Evolutionary conservation across 108 stramenopile genomes (phyloP).

Genomic region (Parmales sp.): DNA sequence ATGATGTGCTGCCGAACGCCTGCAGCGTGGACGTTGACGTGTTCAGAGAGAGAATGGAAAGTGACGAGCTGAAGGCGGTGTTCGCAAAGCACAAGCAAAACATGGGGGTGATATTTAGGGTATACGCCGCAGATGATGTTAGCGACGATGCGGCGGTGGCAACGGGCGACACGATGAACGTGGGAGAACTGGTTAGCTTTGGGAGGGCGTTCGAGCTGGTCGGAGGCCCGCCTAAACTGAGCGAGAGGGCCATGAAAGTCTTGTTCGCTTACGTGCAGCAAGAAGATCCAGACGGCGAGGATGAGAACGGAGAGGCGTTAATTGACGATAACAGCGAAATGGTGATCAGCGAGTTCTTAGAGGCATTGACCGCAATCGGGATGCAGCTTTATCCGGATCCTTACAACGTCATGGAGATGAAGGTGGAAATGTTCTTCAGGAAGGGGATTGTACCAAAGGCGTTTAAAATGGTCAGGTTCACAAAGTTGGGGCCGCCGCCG

Average conservation of each 20-base stretch:
- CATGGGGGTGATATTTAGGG: neutral
- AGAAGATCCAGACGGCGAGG: constrained; percentile 7
- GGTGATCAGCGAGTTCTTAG: constrained; percentile 1
- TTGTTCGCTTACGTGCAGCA: constrained; percentile 11
- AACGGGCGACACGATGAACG: constrained; percentile 3
- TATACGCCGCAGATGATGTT: neutral
- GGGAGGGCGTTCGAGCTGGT: neutral
- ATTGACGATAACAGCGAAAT: constrained; percentile 4
- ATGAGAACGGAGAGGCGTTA: neutral
- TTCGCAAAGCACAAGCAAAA: constrained; percentile 5
- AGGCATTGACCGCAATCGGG: constrained; percentile 1
- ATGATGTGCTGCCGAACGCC: constrained; percentile 5
- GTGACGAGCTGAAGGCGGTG: neutral
- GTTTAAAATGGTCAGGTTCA: neutral
- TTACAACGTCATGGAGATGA: constrained; percentile 8
- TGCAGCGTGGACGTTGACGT: constrained; percentile 8
- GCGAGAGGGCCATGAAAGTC: constrained; percentile 10
- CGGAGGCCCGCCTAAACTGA: constrained; percentile 2
- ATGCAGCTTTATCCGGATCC: constrained; percentile 5
- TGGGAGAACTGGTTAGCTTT: neutral
- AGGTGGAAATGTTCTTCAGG: neutral
- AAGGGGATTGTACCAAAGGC: neutral
- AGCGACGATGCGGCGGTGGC: neutral
- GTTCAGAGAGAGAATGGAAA: neutral
- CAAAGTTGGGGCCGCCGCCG: neutral